Evolutionary conservation across 768 basidiomycete species (phyloP).

Genomic region (Mycena epipterygia): DNA sequence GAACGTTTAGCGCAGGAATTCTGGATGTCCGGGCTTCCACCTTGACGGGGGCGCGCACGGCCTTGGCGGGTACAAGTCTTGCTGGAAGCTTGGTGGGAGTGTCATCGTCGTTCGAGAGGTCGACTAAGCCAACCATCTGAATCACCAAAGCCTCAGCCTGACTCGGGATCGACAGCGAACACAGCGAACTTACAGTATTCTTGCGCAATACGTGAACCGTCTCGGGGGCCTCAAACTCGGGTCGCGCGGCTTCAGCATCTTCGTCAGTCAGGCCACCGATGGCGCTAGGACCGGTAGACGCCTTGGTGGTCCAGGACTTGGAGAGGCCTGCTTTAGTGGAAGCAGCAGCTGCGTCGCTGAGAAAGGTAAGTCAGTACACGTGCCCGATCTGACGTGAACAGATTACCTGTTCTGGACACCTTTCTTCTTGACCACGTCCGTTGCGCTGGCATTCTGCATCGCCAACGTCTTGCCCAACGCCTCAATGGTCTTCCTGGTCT

Average conservation of each 20-base stretch:
- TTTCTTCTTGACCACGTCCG: background rate
- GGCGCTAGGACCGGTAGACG: too few relatives aligned
- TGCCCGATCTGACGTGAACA: background rate
- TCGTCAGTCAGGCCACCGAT: background rate
- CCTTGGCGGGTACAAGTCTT: too few relatives aligned
- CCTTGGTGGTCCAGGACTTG: background rate
- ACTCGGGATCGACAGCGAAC: too few relatives aligned
- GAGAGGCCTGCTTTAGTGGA: conserved; percentile 1
- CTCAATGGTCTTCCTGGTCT: background rate
- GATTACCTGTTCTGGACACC: background rate
- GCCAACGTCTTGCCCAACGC: background rate
- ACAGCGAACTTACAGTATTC: background rate
- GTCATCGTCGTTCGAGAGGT: too few relatives aligned
- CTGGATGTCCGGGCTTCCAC: too few relatives aligned
- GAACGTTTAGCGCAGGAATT: too few relatives aligned
- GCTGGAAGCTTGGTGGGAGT: too few relatives aligned
- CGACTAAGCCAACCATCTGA: too few relatives aligned
- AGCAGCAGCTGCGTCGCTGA: background rate
- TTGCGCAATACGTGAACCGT: background rate
- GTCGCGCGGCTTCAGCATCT: background rate
- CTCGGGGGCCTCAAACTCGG: background rate
- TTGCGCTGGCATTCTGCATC: background rate
- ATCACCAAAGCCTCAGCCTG: too few relatives aligned
- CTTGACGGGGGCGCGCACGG: too few relatives aligned
- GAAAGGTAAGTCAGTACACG: background rate